Conservation (phyloP, 2,329 filamentous ascomycete species). For the Apiospora phragmitis region DNA sequence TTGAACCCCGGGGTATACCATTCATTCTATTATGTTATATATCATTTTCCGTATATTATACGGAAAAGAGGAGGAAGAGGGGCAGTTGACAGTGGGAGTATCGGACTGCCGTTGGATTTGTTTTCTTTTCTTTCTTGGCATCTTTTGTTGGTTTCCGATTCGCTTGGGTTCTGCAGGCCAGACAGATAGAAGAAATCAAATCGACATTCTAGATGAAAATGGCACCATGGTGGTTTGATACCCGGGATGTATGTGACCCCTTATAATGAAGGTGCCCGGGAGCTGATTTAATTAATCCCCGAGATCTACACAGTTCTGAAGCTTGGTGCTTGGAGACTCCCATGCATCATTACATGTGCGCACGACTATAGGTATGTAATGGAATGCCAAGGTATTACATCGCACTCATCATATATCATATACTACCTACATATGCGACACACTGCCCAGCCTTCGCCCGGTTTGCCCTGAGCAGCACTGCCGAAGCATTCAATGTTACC, state of each 20-base stretch:
- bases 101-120: not conserved
- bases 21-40: not conserved
- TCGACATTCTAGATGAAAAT: not conserved
- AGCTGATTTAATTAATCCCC: not conserved
- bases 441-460: not conserved
- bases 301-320: not conserved
- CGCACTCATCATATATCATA: not conserved
- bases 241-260: not conserved
- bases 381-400: not conserved
- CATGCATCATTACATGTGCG: not conserved
- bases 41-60: not conserved
- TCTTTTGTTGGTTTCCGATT: not conserved
- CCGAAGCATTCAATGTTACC: not conserved
- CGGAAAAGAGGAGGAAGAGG: not conserved
- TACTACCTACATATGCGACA: not conserved
- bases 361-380: not conserved
- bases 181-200: not conserved
- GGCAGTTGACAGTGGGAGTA: not conserved
- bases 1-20: not conserved
- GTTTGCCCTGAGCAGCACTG: not conserved
- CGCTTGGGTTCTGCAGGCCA: not conserved
- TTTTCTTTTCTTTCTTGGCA: not conserved
- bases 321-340: not conserved
- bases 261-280: not conserved
- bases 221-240: not conserved